Evolutionary conservation across 2,329 filamentous ascomycete species (phyloP), one percentile per base, ranked within the genome.

Genomic region (Setomelanomma holmii): DNA sequence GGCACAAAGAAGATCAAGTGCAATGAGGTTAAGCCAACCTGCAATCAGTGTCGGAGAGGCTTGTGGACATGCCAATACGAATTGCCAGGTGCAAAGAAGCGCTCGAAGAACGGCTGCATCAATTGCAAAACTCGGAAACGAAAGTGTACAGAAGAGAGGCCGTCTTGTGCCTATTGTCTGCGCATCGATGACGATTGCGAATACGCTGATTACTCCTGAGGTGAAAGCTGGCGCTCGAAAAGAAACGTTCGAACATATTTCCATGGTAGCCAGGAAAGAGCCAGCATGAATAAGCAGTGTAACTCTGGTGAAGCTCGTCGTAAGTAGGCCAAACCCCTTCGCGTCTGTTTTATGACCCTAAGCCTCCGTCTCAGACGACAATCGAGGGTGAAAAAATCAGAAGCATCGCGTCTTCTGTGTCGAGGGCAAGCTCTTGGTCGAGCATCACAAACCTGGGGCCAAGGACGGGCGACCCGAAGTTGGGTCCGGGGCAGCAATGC

Each of bases 71-170:
- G 67, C 41, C 63, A 69, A n/a, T 74, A 70, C 38, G 53, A 62
- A 30, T 34, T 56, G 11, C 16, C 35, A 1, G 51, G 38, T 16
- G 43, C 44, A 4, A 64, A 55, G 23, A 67, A 66, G 51, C 69
- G 66, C 10, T 69, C 68, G 1, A 73, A 57, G 43, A 68, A 60
- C 41, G 69, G 67, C 34, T 71, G 69, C 40, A 34, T 64, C 22
- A 69, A 68, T n/a, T 72, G 66, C 49, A 60, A 62, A 16, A 55
- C 61, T 38, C 53, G 67, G 44, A 69, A 51, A 55, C 62, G 69
- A 6, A 68, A 71, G 48, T 73, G 69, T 39, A 67, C 63, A 16
- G 66, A 74, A 61, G 67, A 69, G 39, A 61, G 54, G 22, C 71
- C 68, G 5, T 64, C 53, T 1, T 71, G 69, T 50, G 61, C 66